Percentiles rank a stretch among this genome's conserved stretches.
These are phyloP conservation scores for Penicillium sp. DNA, from an alignment of 2,329 filamentous ascomycete genomes.

Conservation along the genomic window DNA sequence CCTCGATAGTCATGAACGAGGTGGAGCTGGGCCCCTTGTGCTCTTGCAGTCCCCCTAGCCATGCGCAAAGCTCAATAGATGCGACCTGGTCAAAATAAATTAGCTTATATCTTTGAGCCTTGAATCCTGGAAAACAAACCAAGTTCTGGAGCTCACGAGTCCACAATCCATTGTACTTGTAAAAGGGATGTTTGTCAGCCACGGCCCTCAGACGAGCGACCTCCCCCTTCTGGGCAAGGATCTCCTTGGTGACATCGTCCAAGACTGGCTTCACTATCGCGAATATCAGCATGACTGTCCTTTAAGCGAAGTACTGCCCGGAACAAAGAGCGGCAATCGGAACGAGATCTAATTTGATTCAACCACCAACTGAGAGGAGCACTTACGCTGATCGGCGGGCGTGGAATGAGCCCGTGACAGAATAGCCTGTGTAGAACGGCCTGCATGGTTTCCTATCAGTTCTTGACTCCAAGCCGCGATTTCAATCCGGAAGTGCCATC, in stretches of 20 bases:
- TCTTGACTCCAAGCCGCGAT: not conserved
- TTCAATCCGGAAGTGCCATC: not conserved
- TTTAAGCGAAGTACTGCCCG: not conserved
- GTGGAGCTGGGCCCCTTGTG: slow-evolving; percentile 53
- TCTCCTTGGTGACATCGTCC: slow-evolving; percentile 63
- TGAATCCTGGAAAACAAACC: slow-evolving; percentile 45
- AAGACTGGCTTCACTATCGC: slow-evolving; percentile 64
- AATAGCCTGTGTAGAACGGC: slow-evolving; percentile 73
- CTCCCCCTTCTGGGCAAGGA: slow-evolving; percentile 68
- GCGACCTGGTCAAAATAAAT: slow-evolving; percentile 54
- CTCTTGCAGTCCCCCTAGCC: slow-evolving; percentile 71
- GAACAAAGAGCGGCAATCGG: not conserved
- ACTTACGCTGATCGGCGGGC: slow-evolving; percentile 59
- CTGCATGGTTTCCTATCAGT: slow-evolving; percentile 37
- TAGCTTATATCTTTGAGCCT: not conserved
- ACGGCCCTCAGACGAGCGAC: slow-evolving; percentile 66
- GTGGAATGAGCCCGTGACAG: slow-evolving; percentile 89
- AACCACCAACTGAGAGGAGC: not conserved
- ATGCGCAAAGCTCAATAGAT: slow-evolving; percentile 62
- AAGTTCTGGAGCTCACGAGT: slow-evolving; percentile 76
- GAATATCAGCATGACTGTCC: slow-evolving; percentile 4
- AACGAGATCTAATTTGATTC: not conserved
- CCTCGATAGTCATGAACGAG: slow-evolving; percentile 79
- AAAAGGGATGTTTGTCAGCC: slow-evolving; percentile 87
- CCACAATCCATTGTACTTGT: slow-evolving; percentile 95